These are phyloP conservation scores for Candida mattraensis DNA, from an alignment of 805 yeast species.

Conservation along the genomic window DNA sequence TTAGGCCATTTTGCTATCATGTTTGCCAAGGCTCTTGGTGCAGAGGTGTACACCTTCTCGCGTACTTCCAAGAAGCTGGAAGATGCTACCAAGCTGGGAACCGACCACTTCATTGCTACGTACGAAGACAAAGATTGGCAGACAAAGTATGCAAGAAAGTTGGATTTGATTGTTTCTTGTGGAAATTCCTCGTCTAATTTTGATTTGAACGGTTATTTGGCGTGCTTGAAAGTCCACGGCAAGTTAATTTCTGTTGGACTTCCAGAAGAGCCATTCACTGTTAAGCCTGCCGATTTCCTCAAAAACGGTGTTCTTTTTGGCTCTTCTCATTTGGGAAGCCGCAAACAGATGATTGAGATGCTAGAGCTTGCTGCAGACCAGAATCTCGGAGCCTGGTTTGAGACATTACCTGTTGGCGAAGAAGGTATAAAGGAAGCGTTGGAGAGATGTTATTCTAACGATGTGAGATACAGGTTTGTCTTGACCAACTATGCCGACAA, in stretches of 20 bases:
- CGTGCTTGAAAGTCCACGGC: slow-evolving; percentile 59
- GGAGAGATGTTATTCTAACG: slow-evolving; percentile 52
- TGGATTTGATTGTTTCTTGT: slow-evolving; percentile 47
- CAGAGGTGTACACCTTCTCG: slow-evolving; percentile 58
- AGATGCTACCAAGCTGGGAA: slow-evolving; percentile 56
- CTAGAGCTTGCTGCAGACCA: slow-evolving; percentile 62
- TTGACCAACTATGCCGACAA: slow-evolving; percentile 50
- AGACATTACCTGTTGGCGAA: slow-evolving; percentile 53
- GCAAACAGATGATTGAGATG: slow-evolving; percentile 65
- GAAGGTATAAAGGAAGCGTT: slow-evolving; percentile 55
- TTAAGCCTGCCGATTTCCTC: slow-evolving; percentile 30
- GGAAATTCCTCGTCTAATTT: slow-evolving; percentile 9
- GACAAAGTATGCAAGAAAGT: slow-evolving; percentile 28
- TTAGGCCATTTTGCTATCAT: slow-evolving; percentile 63
- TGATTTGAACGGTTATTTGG: slow-evolving; percentile 44
- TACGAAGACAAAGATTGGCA: slow-evolving; percentile 37
- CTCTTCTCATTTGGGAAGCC: slow-evolving; percentile 61
- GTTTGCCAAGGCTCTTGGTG: slow-evolving; percentile 62
- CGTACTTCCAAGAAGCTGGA: slow-evolving; percentile 49
- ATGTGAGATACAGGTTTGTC: slow-evolving; percentile 65
- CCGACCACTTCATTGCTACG: slow-evolving; percentile 55
- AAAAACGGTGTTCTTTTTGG: slow-evolving; percentile 53
- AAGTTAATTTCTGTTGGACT: slow-evolving; percentile 46
- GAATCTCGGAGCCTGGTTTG: slow-evolving; percentile 61
- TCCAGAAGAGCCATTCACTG: slow-evolving; percentile 21